Percentiles rank a stretch among this genome's conserved stretches.
These are phyloP conservation scores for Xylariaceae sp. DNA, from an alignment of 2,329 filamentous ascomycete genomes.

Conservation along the genomic window DNA sequence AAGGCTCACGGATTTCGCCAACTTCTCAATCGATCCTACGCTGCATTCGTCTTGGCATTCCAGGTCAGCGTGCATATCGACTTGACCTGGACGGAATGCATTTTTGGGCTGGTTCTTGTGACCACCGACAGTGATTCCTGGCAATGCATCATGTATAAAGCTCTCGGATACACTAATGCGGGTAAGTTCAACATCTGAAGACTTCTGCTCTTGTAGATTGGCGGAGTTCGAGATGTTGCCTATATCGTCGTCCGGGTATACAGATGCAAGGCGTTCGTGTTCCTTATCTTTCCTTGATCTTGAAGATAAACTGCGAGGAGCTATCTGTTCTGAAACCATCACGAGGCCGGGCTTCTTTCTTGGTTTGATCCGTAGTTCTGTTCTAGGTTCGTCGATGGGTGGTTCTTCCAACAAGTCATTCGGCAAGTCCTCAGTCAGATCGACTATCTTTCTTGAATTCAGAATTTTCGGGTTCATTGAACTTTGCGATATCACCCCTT, in stretches of 20 bases:
- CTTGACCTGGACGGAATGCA: neutral
- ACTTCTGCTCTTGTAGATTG: neutral
- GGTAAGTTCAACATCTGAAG: neutral
- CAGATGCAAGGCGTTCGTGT: neutral
- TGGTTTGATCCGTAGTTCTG: slow-evolving; percentile 45
- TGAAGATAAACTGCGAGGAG: slow-evolving; percentile 1
- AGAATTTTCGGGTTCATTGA: too few species aligned
- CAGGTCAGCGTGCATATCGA: neutral
- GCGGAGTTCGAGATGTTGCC: too few species aligned
- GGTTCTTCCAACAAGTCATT: neutral
- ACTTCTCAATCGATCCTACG: neutral
- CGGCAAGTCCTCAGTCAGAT: slow-evolving; percentile 5
- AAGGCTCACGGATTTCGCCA: neutral
- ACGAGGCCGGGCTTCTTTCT: slow-evolving; percentile 46
- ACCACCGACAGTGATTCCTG: neutral
- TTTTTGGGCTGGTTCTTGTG: neutral
- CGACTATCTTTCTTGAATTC: neutral
- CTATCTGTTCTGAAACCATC: slow-evolving; percentile 39
- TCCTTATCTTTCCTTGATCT: slow-evolving; percentile 2
- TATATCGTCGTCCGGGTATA: too few species aligned
- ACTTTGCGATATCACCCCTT: neutral
- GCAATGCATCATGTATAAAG: neutral
- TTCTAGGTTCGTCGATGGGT: slow-evolving; percentile 31
- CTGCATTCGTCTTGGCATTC: neutral
- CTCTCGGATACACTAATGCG: neutral